These are phyloP conservation scores for Trichomonas gallinae DNA, from an alignment of 208 protist genomes.

Conservation along the genomic window DNA sequence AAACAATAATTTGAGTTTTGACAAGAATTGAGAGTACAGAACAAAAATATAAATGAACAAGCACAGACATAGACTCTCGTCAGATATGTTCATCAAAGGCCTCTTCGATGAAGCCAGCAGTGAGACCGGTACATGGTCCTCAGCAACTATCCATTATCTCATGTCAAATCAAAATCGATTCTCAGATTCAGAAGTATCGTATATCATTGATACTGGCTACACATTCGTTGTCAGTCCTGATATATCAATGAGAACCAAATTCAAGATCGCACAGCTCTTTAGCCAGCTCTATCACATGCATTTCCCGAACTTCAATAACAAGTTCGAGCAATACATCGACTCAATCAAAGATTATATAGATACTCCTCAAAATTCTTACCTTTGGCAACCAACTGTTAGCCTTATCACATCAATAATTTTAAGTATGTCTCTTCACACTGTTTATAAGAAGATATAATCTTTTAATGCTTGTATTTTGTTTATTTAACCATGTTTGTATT, in stretches of 20 bases:
- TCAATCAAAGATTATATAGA: neutral
- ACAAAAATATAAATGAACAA: neutral
- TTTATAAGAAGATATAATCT: neutral
- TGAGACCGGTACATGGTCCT: neutral
- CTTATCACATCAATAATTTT: neutral
- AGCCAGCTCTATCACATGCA: neutral
- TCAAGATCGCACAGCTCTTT: neutral
- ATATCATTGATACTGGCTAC: neutral
- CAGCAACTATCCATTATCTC: neutral
- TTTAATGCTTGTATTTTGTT: neutral
- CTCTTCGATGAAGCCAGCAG: neutral
- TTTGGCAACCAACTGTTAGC: neutral
- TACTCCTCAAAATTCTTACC: neutral
- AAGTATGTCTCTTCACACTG: neutral
- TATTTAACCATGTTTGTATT: neutral
- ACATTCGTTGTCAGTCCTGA: neutral
- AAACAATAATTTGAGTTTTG: too few relatives aligned
- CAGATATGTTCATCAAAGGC: neutral
- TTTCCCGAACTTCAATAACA: neutral
- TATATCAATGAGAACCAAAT: neutral
- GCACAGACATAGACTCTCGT: neutral
- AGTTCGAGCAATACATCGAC: neutral
- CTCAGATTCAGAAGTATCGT: neutral
- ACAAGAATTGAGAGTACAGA: too few relatives aligned
- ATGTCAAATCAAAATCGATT: neutral